Base-by-base conservation (phyloP, 495 filamentous ascomycete species). In the Aspergillus indologenus region DNA sequence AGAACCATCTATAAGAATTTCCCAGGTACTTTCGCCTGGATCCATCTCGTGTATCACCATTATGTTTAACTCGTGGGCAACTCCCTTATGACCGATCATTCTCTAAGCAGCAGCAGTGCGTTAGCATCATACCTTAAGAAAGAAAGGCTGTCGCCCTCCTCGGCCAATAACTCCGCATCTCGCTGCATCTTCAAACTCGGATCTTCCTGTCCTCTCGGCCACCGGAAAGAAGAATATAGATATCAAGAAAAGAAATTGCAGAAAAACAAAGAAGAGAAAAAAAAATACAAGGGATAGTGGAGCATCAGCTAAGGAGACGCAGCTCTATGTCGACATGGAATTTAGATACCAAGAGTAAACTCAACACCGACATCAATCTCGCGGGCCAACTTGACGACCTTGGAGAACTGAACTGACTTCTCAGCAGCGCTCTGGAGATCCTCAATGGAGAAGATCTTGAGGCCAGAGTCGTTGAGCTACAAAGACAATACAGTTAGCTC, bases 391-490 rank as follows among this genome's bases (percentile, higher is more conserved):
- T 97, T 98, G 65, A 98, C 95, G 51, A 98, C 90, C 83, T 96
- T 98, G 57, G 91, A 96, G 73, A 98, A 92, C 78, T 98, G 94
- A 68, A 98, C 94, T 1, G 91, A 88, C 82, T 96, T 98, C 85
- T 98, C 95, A 57, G 94, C 94, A 51, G 94, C 95, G 71, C 75
- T 93, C 79, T 98, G 95, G 62, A 98, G 84, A 79, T 98, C 95
- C 69, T 98, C 94, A 61, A 98, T 97, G 55, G 90, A 95, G 83
- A 98, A 98, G 77, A 98, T 98, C 87, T 98, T 98, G 67, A 98
- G 84, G 63, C 95, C 94, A 50, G 92, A 95, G 67, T 98, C 92
- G 79, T 96, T 96, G 80, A 98, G 92, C 83, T 86, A 58, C 6
- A 12, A 3, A 60, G 26, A 11, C 5, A 48, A 18, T 47, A 23